A percentile compares a stretch with the other conserved stretches of the same genome.
phyloP scores from a whole-genome alignment of 805 yeast genomes.

The Ogataea polymorpha region DNA sequence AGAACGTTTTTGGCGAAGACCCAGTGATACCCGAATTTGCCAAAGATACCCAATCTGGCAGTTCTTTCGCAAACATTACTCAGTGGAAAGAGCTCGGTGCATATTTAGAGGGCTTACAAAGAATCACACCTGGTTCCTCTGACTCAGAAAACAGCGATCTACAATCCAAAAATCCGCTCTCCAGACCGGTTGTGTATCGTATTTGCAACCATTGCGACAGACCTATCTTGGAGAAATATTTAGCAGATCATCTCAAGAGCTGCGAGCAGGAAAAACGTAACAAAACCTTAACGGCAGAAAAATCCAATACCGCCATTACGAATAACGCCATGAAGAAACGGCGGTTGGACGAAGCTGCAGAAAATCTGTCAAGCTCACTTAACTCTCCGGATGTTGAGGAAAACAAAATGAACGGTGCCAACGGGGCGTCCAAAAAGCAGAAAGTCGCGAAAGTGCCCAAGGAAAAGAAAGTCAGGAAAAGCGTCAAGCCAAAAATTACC shows the following conservation, averaged over 20 bases:
- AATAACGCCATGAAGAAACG: constrained; percentile 27
- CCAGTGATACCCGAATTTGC: constrained; percentile 7
- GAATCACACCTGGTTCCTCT: constrained; percentile 14
- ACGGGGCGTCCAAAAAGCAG: constrained; percentile 16
- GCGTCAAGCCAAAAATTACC: constrained; percentile 37
- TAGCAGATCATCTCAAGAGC: constrained; percentile 37
- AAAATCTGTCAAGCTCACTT: constrained; percentile 26
- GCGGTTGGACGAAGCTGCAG: constrained; percentile 24
- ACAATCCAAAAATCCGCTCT: constrained; percentile 34
- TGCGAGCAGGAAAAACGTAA: constrained; percentile 37
- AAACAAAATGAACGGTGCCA: constrained; percentile 1
- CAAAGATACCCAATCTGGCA: constrained; percentile 8
- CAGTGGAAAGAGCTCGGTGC: constrained; percentile 38
- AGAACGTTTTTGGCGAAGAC: constrained; percentile 10
- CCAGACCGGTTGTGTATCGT: constrained; percentile 39
- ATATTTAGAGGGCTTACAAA: constrained; percentile 31
- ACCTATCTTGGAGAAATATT: constrained; percentile 39
- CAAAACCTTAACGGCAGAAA: constrained; percentile 9
- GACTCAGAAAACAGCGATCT: constrained; percentile 3
- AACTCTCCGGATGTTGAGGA: constrained; percentile 18
- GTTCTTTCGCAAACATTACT: constrained; percentile 19
- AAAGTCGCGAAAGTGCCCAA: constrained; percentile 24
- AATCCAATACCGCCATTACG: constrained; percentile 10
- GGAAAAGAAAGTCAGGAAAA: constrained; percentile 34
- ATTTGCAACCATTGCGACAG: constrained; percentile 46